Evolutionary conservation across 176 grass and related monocot species (phyloP).

Genomic region (Triticum aestivum): IWGSC_CS_RefSeq_v2.1 NC_057802.1:37085190-37085689

Average conservation of each 20-base stretch:
- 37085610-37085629: conserved; percentile 63
- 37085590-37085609: conserved; percentile 54
- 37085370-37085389: conserved; percentile 52
- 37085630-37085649: conserved; percentile 67
- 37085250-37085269: conserved; percentile 69
- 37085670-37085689: conserved; percentile 72
- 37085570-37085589: conserved; percentile 56
- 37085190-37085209: conserved; percentile 62
- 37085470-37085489: conserved; percentile 88
- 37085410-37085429: conserved; percentile 76
- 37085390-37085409: conserved; percentile 55
- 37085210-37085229: conserved; percentile 69
- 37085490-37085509: conserved; percentile 71
- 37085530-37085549: conserved; percentile 74
- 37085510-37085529: conserved; percentile 86
- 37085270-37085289: conserved; percentile 62
- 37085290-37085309: conserved; percentile 46
- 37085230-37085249: conserved; percentile 68
- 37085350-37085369: conserved; percentile 52
- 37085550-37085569: conserved; percentile 68
- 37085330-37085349: conserved; percentile 36
- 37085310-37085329: conserved; percentile 1
- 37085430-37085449: conserved; percentile 73
- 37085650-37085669: conserved; percentile 71
- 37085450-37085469: conserved; percentile 75